Evolutionary conservation across 495 filamentous ascomycete genomes (phyloP).

Genomic region (Astrothelium macrocarpum): DNA sequence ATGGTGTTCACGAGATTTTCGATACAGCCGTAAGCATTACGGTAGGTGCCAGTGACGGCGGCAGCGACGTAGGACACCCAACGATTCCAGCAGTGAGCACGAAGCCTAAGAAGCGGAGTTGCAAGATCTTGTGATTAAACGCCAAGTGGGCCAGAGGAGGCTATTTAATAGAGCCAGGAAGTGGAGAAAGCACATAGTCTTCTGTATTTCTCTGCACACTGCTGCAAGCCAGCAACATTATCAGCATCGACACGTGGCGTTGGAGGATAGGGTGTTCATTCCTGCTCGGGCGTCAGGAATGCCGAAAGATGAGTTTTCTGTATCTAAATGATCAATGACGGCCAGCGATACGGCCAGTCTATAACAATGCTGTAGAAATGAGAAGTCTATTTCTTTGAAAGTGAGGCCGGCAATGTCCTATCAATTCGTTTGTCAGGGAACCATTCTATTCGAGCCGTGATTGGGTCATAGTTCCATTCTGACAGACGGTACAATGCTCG

Average conservation of each 20-base stretch:
- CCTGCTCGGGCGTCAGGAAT: not conserved
- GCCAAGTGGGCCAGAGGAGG: not conserved
- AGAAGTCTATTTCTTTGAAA: not conserved
- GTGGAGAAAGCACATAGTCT: not conserved
- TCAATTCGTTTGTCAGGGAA: too few relatives aligned
- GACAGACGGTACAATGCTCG: too few relatives aligned
- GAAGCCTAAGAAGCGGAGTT: slow-evolving; percentile 7
- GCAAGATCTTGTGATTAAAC: slow-evolving; percentile 1
- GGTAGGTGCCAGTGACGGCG: slow-evolving; percentile 38
- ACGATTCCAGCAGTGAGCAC: not conserved
- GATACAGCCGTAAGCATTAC: slow-evolving; percentile 78
- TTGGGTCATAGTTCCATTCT: too few relatives aligned
- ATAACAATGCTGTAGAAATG: not conserved
- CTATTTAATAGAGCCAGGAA: not conserved
- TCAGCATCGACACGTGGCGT: not conserved
- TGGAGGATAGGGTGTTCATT: not conserved
- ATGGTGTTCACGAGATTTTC: slow-evolving; percentile 91
- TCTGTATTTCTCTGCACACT: not conserved
- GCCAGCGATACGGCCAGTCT: not conserved
- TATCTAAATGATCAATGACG: not conserved
- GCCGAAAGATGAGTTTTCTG: not conserved
- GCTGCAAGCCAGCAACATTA: not conserved
- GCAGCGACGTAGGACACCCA: not conserved
- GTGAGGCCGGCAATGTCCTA: too few relatives aligned
- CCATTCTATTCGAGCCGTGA: too few relatives aligned